Base-by-base conservation (phyloP, 495 filamentous ascomycete species). In the Aspergillus egyptiacus region DNA sequence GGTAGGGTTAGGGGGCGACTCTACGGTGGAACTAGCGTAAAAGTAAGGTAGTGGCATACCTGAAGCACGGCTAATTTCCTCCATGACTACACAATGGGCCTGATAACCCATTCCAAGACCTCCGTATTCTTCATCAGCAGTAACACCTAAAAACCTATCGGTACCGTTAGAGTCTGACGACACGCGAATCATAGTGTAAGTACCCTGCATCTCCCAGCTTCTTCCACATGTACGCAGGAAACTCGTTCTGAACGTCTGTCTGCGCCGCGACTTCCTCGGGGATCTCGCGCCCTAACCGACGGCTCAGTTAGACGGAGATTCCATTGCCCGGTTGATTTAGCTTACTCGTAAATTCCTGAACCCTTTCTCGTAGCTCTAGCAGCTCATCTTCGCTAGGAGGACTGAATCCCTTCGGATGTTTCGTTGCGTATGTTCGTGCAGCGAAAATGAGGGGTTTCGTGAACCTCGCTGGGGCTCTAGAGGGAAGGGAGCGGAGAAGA, bases 61-160 rank as follows among this genome's bases (percentile, higher is more conserved):
- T 54, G 78, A 82, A 24, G 82, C 82, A 47, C 82, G 75, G 52
- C 78, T 82, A 11, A 86, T 71, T 71, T 97, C 93, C 63, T 98
- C 93, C 86, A 98, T 91, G 8, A 96, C 88, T 4, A 95, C 73
- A 63, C 91, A 96, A 61, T 98, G 93, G 23, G 94, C 94, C 66
- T 98, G 94, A 68, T 98, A 98, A 30, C 93, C 93, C 79, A 97
- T 82, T 3, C 77, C 87, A 43, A 97, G 65, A 3, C 93, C 93
- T 32, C 93, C 94, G 43, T 91, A 91, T 33, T 90, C 85, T 65
- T 96, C 91, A 65, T 96, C 89, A 11, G 88, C 94, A 0, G 93
- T 98, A 54, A 96, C 85, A 32, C 93, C 93, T 15, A 98, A 78
- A 47, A 97, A 85, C 3, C 89, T 80, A 35, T 34, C 6, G 0